Evolutionary conservation across 2,329 filamentous ascomycete genomes (phyloP).

Genomic region (Celoporthe dispersa): DNA sequence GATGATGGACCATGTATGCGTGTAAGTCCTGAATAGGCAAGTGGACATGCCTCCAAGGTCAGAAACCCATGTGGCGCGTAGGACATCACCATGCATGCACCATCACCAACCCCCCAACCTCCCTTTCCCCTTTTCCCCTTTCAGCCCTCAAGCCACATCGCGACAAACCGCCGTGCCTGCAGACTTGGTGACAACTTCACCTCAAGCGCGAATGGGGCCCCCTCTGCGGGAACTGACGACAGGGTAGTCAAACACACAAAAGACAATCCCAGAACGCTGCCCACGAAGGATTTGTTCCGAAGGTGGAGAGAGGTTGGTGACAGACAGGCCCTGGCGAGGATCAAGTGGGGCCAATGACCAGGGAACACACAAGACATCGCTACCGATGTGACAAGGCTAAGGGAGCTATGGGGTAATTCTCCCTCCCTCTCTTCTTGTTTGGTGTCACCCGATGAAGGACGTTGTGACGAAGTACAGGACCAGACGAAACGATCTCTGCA

Average conservation of each 20-base stretch:
- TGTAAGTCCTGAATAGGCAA: background rate
- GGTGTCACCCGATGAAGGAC: conserved; percentile 13
- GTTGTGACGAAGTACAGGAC: conserved; percentile 26
- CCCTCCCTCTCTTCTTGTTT: background rate
- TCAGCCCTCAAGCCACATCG: background rate
- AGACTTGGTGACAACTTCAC: conserved; percentile 16
- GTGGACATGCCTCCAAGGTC: background rate
- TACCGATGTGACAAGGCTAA: background rate
- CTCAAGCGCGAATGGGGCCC: background rate
- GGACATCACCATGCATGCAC: conserved; percentile 12
- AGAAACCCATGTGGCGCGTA: background rate
- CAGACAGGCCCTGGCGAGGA: conserved; percentile 6
- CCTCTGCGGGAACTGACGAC: background rate
- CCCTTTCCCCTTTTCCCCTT: background rate
- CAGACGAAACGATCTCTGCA: conserved; percentile 23
- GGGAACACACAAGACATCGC: background rate
- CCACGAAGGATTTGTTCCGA: background rate
- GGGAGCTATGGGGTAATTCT: too few relatives aligned
- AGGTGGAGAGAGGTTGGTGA: background rate
- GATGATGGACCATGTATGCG: background rate
- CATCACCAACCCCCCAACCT: background rate
- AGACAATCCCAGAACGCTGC: background rate
- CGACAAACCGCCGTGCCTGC: background rate
- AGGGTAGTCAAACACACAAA: conserved; percentile 9
- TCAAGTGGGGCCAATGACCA: background rate